Evolutionary conservation across 495 filamentous ascomycete genomes (phyloP), one percentile per base, ranked within the genome.

Genomic region (Astrothelium macrocarpum): DNA sequence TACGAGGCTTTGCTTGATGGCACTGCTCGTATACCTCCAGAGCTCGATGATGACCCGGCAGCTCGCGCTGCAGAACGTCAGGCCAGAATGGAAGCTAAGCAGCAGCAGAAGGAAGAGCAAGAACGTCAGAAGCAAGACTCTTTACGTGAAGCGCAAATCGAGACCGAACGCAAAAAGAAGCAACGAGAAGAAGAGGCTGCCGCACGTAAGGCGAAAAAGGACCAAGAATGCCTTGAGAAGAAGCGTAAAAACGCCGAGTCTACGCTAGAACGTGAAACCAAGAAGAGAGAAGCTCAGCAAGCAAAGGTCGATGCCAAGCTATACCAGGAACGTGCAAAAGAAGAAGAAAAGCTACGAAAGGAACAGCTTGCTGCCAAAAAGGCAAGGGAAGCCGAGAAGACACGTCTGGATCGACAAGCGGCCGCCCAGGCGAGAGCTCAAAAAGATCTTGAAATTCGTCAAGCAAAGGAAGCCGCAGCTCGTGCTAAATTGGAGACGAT

Each of bases 151-250:
- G 31, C 29, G 16, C 14, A 59, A 5, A 7, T 60, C 1, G 49
- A 62, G 36, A 61, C 39, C 10, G 67, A 67, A 26, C 63, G 61
- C 32, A 59, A 62, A 42, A 60, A 65, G 32, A 39, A 66, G 34
- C 56, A 63, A 31, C 59, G 59, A 16, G 39, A 61, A 39, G 42
- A 63, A 1, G 18, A 62, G 28, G 49, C 53, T 12, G 87, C 87
- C 62, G 78, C 88, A 65, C 88, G 91, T 62, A 84, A 84, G 53
- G 84, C 90, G 45, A 94, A 91, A 72, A 95, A 91, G 77, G 82
- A 43, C 2, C 23, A 56, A 56, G 58, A 65, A 29, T 59, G 32
- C 11, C 46, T 32, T 12, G 62, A 63, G 36, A 43, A 60, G 36
- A 29, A 23, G 23, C 60, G 39, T 16, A 34, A 56, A 20, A 26